Percentiles rank a stretch among this genome's conserved stretches.
Evolutionary conservation across 257 asterid genomes (phyloP).

Genomic region (Solanum acaule): DNA sequence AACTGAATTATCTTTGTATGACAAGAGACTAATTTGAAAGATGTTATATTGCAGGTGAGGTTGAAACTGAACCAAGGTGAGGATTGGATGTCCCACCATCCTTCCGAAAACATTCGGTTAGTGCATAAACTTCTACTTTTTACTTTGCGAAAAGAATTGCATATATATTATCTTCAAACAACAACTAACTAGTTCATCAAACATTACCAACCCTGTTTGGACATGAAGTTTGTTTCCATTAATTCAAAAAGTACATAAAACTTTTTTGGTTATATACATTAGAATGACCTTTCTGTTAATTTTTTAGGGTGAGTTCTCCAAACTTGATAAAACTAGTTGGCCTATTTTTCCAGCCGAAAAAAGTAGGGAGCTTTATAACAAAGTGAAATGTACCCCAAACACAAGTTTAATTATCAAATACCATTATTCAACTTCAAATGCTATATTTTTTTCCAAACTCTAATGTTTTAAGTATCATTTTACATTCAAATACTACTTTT

Average conservation of each 20-base stretch:
- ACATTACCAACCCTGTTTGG: background rate
- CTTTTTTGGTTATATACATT: background rate
- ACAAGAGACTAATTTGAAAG: background rate
- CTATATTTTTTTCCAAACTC: background rate
- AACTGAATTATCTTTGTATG: background rate
- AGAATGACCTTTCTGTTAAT: background rate
- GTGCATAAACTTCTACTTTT: background rate
- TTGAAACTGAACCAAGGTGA: background rate
- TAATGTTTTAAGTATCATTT: background rate
- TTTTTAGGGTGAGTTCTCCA: background rate
- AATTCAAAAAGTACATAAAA: background rate
- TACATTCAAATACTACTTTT: background rate
- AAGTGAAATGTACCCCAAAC: background rate
- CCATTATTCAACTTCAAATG: background rate
- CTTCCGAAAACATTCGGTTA: background rate
- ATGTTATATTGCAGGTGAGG: background rate
- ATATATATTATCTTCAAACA: no score
- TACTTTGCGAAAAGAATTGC: background rate
- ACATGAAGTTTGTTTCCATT: background rate
- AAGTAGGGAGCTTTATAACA: background rate
- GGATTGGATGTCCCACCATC: background rate
- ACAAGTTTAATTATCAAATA: background rate
- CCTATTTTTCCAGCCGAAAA: background rate
- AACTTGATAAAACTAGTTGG: background rate
- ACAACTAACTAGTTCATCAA: background rate